phyloP scores from a whole-genome alignment of 768 basidiomycete species.

The Tulasnella calospora region DNA sequence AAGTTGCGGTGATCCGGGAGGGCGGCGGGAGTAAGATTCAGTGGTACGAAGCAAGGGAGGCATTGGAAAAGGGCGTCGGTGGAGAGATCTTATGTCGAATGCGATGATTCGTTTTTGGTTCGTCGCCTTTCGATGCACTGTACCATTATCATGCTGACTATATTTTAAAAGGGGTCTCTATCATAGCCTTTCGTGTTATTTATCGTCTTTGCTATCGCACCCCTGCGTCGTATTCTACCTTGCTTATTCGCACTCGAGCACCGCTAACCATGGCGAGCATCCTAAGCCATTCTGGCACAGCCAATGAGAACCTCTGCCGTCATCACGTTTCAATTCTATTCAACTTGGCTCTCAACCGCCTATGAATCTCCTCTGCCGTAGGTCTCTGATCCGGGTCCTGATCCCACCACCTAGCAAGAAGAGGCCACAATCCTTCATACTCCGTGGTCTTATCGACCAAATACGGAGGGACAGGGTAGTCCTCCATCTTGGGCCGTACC shows the following conservation, averaged over 20 bases:
- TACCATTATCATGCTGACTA: not conserved
- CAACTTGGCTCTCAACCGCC: constrained; percentile 1
- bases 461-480: not conserved
- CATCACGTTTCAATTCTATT: not conserved
- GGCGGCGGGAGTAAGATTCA: constrained; percentile 54
- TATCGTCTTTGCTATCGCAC: not conserved
- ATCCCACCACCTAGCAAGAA: not conserved
- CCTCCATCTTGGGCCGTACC: not conserved
- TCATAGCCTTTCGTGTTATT: not conserved
- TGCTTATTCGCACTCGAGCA: not conserved
- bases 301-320: not conserved
- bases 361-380: not conserved
- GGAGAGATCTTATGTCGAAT: constrained; percentile 90
- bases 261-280: not conserved
- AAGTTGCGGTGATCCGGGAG: constrained; percentile 81
- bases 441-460: constrained; percentile 2
- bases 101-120: constrained; percentile 37
- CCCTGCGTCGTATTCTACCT: not conserved
- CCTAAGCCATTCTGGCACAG: not conserved
- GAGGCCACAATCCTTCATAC: not conserved
- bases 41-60: constrained; percentile 95
- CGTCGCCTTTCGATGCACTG: not conserved
- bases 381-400: not conserved
- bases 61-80: constrained; percentile 64
- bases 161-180: not conserved